A percentile compares a stretch with the other conserved stretches of the same genome.
Conservation (phyloP, 306 rosid species). For the Medicago arabica region DNA sequence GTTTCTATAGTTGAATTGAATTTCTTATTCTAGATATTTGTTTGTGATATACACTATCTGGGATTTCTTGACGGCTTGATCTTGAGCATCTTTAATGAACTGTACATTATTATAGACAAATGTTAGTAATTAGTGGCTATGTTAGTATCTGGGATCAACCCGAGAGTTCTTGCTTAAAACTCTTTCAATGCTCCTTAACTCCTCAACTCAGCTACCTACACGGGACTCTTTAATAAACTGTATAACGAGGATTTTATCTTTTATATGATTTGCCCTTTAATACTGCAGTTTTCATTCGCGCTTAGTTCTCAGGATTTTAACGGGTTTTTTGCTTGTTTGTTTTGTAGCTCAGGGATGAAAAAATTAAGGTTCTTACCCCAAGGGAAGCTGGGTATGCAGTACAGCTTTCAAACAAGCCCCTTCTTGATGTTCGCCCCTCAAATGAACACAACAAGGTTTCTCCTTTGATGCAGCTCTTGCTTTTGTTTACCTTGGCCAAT, state of each 20-base stretch:
- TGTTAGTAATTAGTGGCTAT: neutral
- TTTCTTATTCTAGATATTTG: slow-evolving; percentile 10
- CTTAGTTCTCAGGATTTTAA: slow-evolving; percentile 2
- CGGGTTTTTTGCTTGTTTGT: slow-evolving; percentile 30
- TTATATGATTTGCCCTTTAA: neutral
- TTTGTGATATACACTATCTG: slow-evolving; percentile 5
- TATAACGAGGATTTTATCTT: slow-evolving; percentile 11
- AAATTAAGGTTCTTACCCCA: slow-evolving; percentile 78
- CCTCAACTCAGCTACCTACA: neutral
- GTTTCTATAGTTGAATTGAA: slow-evolving; percentile 20
- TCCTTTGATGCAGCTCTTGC: slow-evolving; percentile 7
- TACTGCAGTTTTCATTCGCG: neutral
- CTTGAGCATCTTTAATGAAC: neutral
- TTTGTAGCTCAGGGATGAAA: slow-evolving; percentile 78
- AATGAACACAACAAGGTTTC: slow-evolving; percentile 80
- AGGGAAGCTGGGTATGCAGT: slow-evolving; percentile 94
- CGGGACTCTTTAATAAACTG: neutral
- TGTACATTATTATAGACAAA: neutral
- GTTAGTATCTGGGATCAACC: neutral
- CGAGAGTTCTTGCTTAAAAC: neutral
- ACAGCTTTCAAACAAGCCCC: slow-evolving; percentile 87
- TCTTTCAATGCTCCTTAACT: neutral
- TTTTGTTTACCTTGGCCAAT: slow-evolving; percentile 30
- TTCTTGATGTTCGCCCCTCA: slow-evolving; percentile 94
- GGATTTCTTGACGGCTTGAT: neutral